Base-by-base conservation (phyloP, 495 filamentous ascomycete genomes). In the Trypethelium eluteriae region DNA sequence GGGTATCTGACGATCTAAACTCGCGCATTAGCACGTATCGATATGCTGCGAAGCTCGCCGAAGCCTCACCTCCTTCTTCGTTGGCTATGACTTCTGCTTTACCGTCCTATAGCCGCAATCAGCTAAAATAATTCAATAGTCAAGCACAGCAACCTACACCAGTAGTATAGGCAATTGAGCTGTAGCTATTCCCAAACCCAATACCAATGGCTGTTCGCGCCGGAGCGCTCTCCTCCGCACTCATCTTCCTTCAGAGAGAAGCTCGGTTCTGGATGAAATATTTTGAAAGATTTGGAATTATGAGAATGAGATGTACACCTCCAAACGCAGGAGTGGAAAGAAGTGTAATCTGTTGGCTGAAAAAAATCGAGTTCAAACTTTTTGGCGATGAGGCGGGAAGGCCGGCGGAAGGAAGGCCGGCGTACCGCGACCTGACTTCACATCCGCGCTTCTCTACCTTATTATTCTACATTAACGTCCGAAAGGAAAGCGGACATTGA, bases 71-170 rank as follows among this genome's bases (percentile, higher is more conserved):
- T 84, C 94, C 94, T 78, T 98, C 94, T 79, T 98, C 95, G 79
- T 98, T 98, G 67, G 95, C 94, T 78, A 98, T 98, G 72, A 98
- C 93, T 76, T 96, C 92, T 68, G 92, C 88, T 80, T 93, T 96
- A 77, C 93, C 93, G 71, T 98, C 94, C 82, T 88, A 71, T 69
- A 73, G 18, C 47, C n/a, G 25, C 36, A 62, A 44, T 72, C 10
- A 66, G 62, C 18, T 11, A 38, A 64, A 18, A 34, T 65, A 44
- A 6, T 65, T 47, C 11, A 5, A 41, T 5, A 38, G 11, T 32
- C 38, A 36, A 10, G 16, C 9, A 18, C 49, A 62, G 35, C 39
- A 36, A 77, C 86, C 66, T 81, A 88, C 85, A 68, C 76, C 76
- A 56, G 87, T 84, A 39, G 92, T 91, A 73, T 86, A 89, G 70